A percentile compares a stretch with the other conserved stretches of the same genome.
Conservation (phyloP, 306 rosid genomes). For the Malus orientalis region DNA sequence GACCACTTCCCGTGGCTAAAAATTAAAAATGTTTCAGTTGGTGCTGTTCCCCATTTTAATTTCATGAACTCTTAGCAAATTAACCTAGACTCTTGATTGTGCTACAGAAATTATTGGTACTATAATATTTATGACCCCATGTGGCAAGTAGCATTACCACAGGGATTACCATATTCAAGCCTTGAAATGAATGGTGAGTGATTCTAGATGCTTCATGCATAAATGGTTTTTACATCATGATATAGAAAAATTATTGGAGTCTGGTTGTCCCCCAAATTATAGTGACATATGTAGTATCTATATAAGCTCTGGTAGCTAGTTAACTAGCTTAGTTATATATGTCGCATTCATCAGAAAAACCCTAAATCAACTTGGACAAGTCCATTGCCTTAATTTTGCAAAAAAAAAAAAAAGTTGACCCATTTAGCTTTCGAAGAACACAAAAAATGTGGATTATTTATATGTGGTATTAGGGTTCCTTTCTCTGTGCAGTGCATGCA, state of each 20-base stretch:
- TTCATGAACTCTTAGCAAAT: neutral
- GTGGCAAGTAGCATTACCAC: constrained; percentile 9
- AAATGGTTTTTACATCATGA: constrained; percentile 1
- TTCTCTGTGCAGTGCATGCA: neutral
- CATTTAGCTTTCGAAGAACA: neutral
- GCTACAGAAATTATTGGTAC: neutral
- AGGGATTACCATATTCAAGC: neutral
- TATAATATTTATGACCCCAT: neutral
- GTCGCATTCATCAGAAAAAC: neutral
- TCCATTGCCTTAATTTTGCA: neutral
- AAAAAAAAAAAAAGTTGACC: neutral
- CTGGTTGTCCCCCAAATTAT: neutral
- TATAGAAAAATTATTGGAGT: constrained; percentile 9
- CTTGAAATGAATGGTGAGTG: constrained; percentile 14
- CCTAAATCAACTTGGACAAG: neutral
- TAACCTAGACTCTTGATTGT: neutral
- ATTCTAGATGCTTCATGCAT: constrained; percentile 15
- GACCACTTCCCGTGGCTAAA: too few species aligned
- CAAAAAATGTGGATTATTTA: neutral
- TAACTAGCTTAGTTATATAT: neutral
- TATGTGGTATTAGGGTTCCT: neutral
- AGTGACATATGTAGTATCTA: neutral
- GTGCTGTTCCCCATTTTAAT: neutral
- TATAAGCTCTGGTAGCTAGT: neutral
- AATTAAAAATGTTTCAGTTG: neutral